Evolutionary conservation across 495 filamentous ascomycete species (phyloP).

Genomic region (Penicillium longicatenatum): DNA sequence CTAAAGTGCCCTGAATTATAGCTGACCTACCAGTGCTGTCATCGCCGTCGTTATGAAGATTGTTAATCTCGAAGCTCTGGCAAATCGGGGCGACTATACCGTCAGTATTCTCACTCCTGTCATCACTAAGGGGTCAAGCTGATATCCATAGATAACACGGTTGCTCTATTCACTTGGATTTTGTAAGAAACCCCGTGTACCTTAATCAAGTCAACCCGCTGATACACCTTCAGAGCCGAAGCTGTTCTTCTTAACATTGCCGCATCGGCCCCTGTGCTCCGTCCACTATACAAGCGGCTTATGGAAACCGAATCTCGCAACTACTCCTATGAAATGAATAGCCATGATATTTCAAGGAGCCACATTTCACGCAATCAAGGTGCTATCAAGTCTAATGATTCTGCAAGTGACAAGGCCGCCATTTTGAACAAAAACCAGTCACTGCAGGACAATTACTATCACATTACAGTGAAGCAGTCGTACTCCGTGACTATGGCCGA

Average conservation of each 20-base stretch:
- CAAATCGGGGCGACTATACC: conserved; percentile 3
- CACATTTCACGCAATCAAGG: neutral
- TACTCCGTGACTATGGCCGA: neutral
- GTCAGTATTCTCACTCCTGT: neutral
- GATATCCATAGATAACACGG: conserved; percentile 2
- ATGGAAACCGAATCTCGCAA: neutral
- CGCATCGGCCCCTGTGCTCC: conserved; percentile 1
- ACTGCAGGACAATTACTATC: neutral
- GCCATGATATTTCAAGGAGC: neutral
- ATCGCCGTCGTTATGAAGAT: conserved; percentile 6
- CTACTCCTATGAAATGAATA: conserved; percentile 4
- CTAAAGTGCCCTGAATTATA: neutral
- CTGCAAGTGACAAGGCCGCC: conserved; percentile 1
- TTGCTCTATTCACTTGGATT: conserved; percentile 3
- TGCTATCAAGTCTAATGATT: neutral
- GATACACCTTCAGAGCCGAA: conserved; percentile 1
- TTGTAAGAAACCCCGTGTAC: neutral
- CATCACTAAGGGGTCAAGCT: neutral
- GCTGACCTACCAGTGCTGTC: conserved; percentile 1
- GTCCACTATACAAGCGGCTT: conserved; percentile 1
- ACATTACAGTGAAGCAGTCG: neutral
- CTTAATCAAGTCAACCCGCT: neutral
- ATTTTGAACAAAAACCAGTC: neutral
- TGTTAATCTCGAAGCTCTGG: neutral
- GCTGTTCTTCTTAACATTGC: conserved; percentile 2